Base-by-base conservation (phyloP, 768 basidiomycete species). In the Suillus weaverae region DNA sequence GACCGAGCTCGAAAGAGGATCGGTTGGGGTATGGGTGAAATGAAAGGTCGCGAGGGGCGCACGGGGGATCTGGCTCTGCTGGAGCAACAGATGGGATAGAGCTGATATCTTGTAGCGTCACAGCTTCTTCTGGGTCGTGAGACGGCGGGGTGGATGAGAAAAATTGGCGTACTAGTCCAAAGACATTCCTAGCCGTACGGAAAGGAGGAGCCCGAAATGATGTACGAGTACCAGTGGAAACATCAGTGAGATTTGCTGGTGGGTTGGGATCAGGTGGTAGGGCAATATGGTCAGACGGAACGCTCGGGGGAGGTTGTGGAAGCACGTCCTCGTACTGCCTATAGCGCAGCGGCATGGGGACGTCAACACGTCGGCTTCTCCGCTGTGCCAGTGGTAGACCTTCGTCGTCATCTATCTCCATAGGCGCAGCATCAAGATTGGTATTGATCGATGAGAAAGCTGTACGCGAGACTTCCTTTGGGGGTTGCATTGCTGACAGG, bases 101-200 rank as follows among this genome's bases (percentile, higher is more conserved):
- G 65, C 64, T 22, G 22, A 36, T 38, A 67, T 69, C 14, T n/a
- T 62, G 26, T 60, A 50, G 48, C 2, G 22, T 50, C 26, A 7
- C 13, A 5, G 5, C 48, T 5, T 61, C 60, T 11, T 65, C 60
- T 2, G 64, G 64, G 38, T 65, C 53, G 20, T 65, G 59, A 41
- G 60, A 33, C 4, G 64, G 64, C 16, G 54, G 53, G 11, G 14
- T 30, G 3, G 48, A 38, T 38, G 33, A n/a, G 38, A 51, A 41
- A 32, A 20, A 65, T 18, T 61, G 35, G 35, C 22, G 51, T 32
- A 51, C 14, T 14, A 65, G 43, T 16, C 64, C 60, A 46, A 65
- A 65, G 3, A n/a, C 61, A 26, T 65, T 65, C 32, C 7, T 50
- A 3, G 26, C 30, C 4, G 41, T 56, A 16, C 2, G 44, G 39